phyloP scores from a whole-genome alignment of 306 rosid species.

The Castanopsis chinensis region DNA sequence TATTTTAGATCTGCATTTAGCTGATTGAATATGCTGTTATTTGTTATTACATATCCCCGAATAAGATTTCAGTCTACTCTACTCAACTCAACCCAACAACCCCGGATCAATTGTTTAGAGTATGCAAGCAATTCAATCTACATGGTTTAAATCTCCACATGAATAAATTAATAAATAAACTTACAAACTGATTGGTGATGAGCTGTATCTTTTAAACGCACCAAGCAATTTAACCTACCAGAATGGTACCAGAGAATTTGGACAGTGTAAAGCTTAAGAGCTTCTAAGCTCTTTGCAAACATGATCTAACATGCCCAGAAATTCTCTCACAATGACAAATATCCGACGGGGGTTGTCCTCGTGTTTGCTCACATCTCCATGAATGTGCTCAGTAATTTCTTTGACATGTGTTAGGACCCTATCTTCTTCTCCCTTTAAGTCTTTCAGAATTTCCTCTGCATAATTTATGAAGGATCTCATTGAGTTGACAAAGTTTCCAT shows the following conservation, averaged over 20 bases:
- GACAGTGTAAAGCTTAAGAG: too few relatives aligned
- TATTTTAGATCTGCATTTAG: too few relatives aligned
- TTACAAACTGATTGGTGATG: too few relatives aligned
- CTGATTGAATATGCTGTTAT: too few relatives aligned
- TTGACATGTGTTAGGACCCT: conserved; percentile 61
- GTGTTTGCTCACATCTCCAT: conserved; percentile 82
- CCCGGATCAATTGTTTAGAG: neutral
- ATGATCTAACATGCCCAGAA: conserved; percentile 79
- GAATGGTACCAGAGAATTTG: conserved; percentile 75
- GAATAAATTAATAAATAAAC: too few relatives aligned
- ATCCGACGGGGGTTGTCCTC: conserved; percentile 74
- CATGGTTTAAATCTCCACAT: too few relatives aligned
- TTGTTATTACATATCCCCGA: too few relatives aligned
- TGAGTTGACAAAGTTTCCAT: conserved; percentile 35
- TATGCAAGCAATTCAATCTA: neutral
- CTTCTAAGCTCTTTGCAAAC: too few relatives aligned
- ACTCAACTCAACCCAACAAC: neutral
- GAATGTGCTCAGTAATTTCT: conserved; percentile 84
- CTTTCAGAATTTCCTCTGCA: conserved; percentile 54
- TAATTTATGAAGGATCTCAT: conserved; percentile 50
- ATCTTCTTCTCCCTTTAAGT: conserved; percentile 65
- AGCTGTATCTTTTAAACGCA: too few relatives aligned
- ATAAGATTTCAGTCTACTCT: neutral
- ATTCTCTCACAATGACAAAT: conserved; percentile 92
- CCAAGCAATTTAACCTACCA: conserved; percentile 24